A percentile compares a stretch with the other conserved stretches of the same genome.
phyloP scores from a whole-genome alignment of 2,329 filamentous ascomycete genomes.

The Pseudofabraea citricarpa region DNA sequence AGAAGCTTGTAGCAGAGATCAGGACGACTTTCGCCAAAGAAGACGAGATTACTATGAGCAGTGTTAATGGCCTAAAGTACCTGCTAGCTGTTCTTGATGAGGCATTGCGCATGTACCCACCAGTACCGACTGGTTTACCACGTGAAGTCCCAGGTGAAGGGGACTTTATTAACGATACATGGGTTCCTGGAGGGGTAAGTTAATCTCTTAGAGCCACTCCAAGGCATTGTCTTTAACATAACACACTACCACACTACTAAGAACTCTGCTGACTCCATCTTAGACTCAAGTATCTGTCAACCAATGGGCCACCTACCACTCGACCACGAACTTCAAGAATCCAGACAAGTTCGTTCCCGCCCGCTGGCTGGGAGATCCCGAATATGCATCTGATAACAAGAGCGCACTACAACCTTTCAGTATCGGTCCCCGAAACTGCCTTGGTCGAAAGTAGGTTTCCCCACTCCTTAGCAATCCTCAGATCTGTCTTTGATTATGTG shows the following conservation, averaged over 20 bases:
- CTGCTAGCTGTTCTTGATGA: slow-evolving; percentile 33
- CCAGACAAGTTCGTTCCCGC: slow-evolving; percentile 17
- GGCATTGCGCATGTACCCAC: slow-evolving; percentile 31
- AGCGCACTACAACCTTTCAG: slow-evolving; percentile 26
- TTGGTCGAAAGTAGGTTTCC: slow-evolving; percentile 12
- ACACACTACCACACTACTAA: too few relatives aligned
- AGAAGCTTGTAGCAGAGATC: slow-evolving; percentile 36
- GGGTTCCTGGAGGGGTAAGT: too few relatives aligned
- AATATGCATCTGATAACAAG: slow-evolving; percentile 26
- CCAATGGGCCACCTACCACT: slow-evolving; percentile 25
- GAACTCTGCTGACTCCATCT: too few relatives aligned
- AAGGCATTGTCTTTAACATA: too few relatives aligned
- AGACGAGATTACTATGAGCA: slow-evolving; percentile 9
- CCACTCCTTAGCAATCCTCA: too few relatives aligned
- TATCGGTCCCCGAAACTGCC: slow-evolving; percentile 24
- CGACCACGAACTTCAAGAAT: slow-evolving; percentile 10
- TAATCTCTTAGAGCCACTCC: too few relatives aligned
- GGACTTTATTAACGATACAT: slow-evolving; percentile 6
- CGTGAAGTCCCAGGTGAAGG: slow-evolving; percentile 12
- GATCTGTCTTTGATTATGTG: background rate
- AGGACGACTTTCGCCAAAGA: slow-evolving; percentile 31
- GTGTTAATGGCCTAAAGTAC: slow-evolving; percentile 20
- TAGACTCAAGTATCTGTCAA: slow-evolving; percentile 12
- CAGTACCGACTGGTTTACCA: slow-evolving; percentile 14
- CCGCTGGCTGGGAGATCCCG: slow-evolving; percentile 7